phyloP scores from a whole-genome alignment of 1,284 basidiomycete species.

The Heterobasidion irregulare region DNA sequence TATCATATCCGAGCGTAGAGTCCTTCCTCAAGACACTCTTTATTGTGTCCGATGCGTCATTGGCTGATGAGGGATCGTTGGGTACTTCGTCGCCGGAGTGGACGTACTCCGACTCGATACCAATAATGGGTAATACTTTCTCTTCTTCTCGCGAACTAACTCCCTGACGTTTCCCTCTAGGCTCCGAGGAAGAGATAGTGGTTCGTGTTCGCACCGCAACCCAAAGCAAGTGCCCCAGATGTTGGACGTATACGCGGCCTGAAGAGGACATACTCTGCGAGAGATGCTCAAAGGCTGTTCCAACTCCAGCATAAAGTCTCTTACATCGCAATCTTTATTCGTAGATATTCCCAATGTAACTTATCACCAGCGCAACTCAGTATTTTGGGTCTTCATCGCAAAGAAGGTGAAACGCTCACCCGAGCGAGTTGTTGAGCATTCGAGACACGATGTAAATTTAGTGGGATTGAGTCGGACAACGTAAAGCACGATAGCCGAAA shows the following conservation, averaged over 20 bases:
- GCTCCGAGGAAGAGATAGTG: constrained; percentile 25
- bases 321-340: background rate
- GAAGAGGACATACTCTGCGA: constrained; percentile 44
- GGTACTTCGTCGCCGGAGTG: constrained; percentile 32
- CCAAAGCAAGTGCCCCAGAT: constrained; percentile 64
- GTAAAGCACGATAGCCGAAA: too few relatives aligned
- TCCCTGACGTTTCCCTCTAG: constrained; percentile 1
- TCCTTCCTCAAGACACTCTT: constrained; percentile 62
- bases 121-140: constrained; percentile 31
- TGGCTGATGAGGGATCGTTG: constrained; percentile 34
- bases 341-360: constrained; percentile 1
- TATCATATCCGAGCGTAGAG: constrained; percentile 28
- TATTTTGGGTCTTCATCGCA: background rate
- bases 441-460: too few relatives aligned
- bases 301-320: constrained; percentile 3
- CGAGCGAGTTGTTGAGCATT: background rate
- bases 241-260: constrained; percentile 62
- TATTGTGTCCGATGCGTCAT: constrained; percentile 63
- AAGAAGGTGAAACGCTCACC: too few relatives aligned
- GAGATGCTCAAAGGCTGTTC: constrained; percentile 39
- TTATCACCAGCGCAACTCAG: background rate
- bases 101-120: constrained; percentile 35
- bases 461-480: too few relatives aligned
- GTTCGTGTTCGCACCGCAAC: constrained; percentile 48
- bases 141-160: constrained; percentile 4